Conservation (phyloP, 179 eudicot genomes). For the Carnegiea gigantea region DNA sequence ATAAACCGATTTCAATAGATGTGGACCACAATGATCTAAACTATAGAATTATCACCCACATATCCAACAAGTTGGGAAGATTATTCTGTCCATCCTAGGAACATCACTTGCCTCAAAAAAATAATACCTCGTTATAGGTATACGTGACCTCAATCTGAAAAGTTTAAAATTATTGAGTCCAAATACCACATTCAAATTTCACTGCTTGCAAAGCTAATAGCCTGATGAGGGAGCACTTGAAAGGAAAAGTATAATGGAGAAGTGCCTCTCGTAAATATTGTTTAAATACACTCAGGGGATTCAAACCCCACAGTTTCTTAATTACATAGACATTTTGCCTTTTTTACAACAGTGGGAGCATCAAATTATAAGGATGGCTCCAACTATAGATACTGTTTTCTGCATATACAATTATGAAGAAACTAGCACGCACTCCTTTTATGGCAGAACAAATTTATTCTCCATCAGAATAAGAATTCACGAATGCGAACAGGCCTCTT, state of each 20-base stretch:
- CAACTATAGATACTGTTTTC: not conserved
- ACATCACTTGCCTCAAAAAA: too few species aligned
- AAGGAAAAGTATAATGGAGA: not conserved
- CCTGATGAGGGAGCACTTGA: not conserved
- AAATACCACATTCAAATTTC: not conserved
- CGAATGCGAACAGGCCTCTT: constrained; percentile 89
- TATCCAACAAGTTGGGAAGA: too few species aligned
- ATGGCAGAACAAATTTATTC: not conserved
- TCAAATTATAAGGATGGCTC: not conserved
- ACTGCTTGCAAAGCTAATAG: not conserved
- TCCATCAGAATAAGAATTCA: constrained; percentile 40
- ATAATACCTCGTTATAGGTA: too few species aligned
- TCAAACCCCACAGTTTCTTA: not conserved
- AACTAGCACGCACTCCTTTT: not conserved
- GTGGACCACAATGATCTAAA: too few species aligned
- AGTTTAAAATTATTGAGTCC: too few species aligned
- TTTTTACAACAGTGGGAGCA: not conserved
- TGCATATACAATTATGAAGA: not conserved
- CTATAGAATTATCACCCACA: too few species aligned
- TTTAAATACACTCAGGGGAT: not conserved
- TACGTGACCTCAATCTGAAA: too few species aligned
- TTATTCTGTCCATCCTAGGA: too few species aligned
- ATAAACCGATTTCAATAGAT: too few species aligned
- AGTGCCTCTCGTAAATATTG: not conserved
- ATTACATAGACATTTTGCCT: not conserved